These are phyloP conservation scores for Phytophthora kernoviae DNA, from an alignment of 352 stramenopile genomes.

Conservation along the genomic window DNA sequence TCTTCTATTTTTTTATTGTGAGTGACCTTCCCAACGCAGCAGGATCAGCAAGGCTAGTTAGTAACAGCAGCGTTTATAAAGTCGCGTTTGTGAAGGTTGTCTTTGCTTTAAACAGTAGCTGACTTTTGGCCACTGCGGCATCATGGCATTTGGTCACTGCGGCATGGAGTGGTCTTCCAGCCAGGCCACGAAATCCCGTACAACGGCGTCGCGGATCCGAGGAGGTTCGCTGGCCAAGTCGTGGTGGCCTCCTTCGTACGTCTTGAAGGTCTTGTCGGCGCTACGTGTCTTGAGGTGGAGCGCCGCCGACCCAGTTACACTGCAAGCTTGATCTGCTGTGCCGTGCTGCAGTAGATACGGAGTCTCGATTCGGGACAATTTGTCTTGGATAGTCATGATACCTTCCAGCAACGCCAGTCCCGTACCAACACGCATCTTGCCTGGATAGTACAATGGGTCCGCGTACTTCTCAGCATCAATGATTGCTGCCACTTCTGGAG, in stretches of 20 bases:
- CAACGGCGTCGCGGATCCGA: conserved; percentile 60
- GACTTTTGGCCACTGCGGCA: neutral
- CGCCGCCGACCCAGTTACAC: conserved; percentile 65
- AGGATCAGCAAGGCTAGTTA: conserved; percentile 9
- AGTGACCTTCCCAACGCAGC: conserved; percentile 10
- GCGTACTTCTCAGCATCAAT: conserved; percentile 58
- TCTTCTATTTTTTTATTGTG: conserved; percentile 27
- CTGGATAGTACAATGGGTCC: conserved; percentile 79
- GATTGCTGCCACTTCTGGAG: conserved; percentile 53
- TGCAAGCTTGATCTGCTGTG: conserved; percentile 67
- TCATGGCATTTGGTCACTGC: too few species aligned
- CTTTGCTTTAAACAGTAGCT: conserved; percentile 7
- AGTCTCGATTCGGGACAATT: conserved; percentile 63
- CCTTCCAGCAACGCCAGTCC: conserved; percentile 72
- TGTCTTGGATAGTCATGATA: conserved; percentile 57
- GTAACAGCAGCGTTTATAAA: conserved; percentile 7
- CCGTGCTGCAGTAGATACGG: conserved; percentile 84
- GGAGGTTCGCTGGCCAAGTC: conserved; percentile 80
- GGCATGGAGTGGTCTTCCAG: conserved; percentile 47
- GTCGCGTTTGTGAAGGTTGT: neutral
- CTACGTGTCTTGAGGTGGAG: conserved; percentile 62
- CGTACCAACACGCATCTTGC: conserved; percentile 74
- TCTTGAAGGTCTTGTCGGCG: conserved; percentile 73
- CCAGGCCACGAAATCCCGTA: conserved; percentile 76
- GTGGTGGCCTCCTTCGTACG: conserved; percentile 61